Evolutionary conservation across 306 rosid genomes (phyloP).

Genomic region (Quercus agrifolia): DNA sequence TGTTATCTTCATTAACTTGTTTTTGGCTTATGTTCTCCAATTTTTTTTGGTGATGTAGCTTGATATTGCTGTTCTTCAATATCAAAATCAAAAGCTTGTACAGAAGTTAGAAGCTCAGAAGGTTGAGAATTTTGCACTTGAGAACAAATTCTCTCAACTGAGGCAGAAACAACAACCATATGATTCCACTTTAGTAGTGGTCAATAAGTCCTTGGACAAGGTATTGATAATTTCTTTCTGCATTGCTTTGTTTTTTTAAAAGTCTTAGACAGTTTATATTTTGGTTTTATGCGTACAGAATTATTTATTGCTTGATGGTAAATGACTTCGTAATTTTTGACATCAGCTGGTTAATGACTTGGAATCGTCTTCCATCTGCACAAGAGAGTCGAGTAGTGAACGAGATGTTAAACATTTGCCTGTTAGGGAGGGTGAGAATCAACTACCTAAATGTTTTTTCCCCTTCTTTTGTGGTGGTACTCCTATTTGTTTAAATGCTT

Average conservation of each 20-base stretch:
- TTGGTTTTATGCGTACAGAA: conserved; percentile 8
- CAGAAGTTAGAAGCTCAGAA: conserved; percentile 93
- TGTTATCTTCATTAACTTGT: background rate
- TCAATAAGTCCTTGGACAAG: conserved; percentile 74
- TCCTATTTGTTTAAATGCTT: conserved; percentile 18
- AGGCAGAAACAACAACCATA: conserved; percentile 65
- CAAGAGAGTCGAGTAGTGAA: conserved; percentile 45
- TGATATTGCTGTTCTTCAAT: conserved; percentile 80
- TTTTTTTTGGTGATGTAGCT: conserved; percentile 48
- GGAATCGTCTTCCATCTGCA: conserved; percentile 52
- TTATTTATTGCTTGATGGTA: conserved; percentile 23
- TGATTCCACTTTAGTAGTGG: conserved; percentile 55
- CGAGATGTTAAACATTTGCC: conserved; percentile 31
- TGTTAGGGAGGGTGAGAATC: conserved; percentile 44
- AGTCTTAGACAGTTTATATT: conserved; percentile 6
- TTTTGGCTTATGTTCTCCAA: conserved; percentile 17
- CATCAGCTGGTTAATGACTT: conserved; percentile 66
- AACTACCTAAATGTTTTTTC: background rate
- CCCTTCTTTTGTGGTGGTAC: background rate
- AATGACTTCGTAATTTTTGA: conserved; percentile 22
- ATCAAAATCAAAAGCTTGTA: conserved; percentile 82
- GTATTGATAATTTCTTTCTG: conserved; percentile 30
- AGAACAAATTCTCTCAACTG: conserved; percentile 56
- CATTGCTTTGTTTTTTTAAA: conserved; percentile 16
- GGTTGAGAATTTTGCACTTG: conserved; percentile 61